Evolutionary conservation across 345 rosid species (phyloP), one percentile per base, ranked within the genome.

Genomic region (Linum usitatissimum): DNA sequence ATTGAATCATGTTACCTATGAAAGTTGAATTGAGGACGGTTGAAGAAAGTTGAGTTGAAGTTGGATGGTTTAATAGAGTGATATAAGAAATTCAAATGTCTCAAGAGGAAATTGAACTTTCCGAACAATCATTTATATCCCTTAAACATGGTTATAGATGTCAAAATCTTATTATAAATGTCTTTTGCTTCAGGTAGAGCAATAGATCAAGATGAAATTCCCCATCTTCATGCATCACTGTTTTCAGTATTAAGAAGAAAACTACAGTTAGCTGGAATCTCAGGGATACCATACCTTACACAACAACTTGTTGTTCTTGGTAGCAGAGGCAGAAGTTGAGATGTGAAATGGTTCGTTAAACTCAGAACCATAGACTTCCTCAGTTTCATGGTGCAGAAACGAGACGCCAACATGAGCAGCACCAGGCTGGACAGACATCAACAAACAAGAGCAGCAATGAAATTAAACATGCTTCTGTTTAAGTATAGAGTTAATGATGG

Each of bases 331-430:
- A 6, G 84, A 81, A 56, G 66, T 48, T 30, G 87, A 80, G 71
- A 76, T 76, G 70, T 70, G 72, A 62, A 62, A 62, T 9, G 70
- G 77, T 76, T 84, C 84, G 62, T 75, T 78, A 61, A 68, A 65
- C 56, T 78, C 86, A 34, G 70, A 76, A 49, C 66, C 67, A 42
- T 56, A 59, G 30, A 18, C 58, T 76, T 79, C 74, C 28, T 71
- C 77, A 17, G 64, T 73, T 5, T 66, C 61, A 71, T 63, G 66
- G 55, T 70, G 68, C 20, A 66, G 80, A 15, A 55, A 55, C 2
- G 30, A 55, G 20, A 40, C 57, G 49, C 51, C 51, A 45, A 15
- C 51, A 45, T 76, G 76, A 59, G 72, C 69, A 15, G 69, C 74
- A 30, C 73, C 81, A 51, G 70, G 57, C 82, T 84, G 77, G 77